phyloP scores from a whole-genome alignment of 2,329 filamentous ascomycete genomes.

The Colletotrichum paranaense region DNA sequence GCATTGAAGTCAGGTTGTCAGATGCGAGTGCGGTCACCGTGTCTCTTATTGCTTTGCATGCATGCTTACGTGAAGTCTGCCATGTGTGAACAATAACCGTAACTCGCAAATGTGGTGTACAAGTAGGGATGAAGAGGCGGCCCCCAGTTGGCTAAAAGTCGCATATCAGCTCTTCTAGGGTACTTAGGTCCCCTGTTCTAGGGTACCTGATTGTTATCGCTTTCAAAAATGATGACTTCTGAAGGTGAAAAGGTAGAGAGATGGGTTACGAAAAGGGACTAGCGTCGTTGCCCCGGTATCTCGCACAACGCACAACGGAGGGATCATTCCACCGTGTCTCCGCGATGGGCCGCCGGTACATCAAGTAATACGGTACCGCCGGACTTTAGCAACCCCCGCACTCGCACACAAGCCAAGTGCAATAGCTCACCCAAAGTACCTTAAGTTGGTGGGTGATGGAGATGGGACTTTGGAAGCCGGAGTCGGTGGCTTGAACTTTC shows the following conservation, averaged over 20 bases:
- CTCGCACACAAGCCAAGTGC: no score
- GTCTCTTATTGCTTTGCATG: neutral
- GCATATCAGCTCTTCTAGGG: no score
- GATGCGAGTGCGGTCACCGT: neutral
- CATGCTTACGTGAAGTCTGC: neutral
- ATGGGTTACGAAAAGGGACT: neutral
- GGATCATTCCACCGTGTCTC: constrained; percentile 2
- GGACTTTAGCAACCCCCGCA: neutral
- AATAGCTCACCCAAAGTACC: no score
- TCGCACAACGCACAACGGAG: neutral
- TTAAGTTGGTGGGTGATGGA: no score
- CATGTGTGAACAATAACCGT: neutral
- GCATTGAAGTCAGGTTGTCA: neutral
- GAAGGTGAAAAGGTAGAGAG: no score
- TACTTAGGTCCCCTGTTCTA: no score
- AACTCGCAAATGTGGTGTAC: neutral
- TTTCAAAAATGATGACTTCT: no score
- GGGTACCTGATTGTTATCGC: no score
- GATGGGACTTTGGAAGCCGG: neutral
- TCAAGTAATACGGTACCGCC: no score
- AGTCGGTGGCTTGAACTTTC: neutral
- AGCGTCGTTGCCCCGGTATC: neutral
- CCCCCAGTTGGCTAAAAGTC: no score
- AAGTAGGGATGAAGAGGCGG: no score
- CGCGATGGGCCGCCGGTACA: neutral